A percentile compares a stretch with the other conserved stretches of the same genome.
These are phyloP conservation scores for Umbelopsis sp. DNA, from an alignment of 371 early-diverging fungal genomes.

Conservation along the genomic window DNA sequence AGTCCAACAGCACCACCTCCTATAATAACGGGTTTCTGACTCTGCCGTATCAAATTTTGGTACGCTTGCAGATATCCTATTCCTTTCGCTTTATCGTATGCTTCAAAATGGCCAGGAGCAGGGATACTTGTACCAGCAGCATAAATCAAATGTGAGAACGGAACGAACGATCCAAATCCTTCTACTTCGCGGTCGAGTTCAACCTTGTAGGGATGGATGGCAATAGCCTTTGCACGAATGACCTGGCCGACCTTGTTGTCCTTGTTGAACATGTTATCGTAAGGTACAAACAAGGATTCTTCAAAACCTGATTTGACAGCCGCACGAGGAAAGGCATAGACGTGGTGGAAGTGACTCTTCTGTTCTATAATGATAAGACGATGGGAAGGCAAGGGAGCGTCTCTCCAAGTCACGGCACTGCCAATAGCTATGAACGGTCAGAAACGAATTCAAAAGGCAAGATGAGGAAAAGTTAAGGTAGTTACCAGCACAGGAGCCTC, in stretches of 20 bases:
- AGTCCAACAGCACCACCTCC: constrained; percentile 76
- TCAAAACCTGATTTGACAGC: constrained; percentile 62
- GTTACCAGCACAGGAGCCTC: constrained; percentile 56
- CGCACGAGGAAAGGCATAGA: constrained; percentile 70
- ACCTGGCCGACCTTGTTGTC: constrained; percentile 55
- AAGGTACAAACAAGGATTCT: constrained; percentile 63
- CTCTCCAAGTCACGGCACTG: constrained; percentile 36
- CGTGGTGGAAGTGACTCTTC: constrained; percentile 63
- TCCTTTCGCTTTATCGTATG: constrained; percentile 46
- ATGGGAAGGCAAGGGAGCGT: constrained; percentile 42
- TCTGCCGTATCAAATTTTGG: constrained; percentile 50
- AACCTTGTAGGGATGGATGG: constrained; percentile 52
- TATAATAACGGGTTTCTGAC: constrained; percentile 56
- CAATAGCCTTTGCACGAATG: constrained; percentile 51
- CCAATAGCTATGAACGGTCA: constrained; percentile 34
- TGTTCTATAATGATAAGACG: constrained; percentile 62
- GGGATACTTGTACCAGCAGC: constrained; percentile 59
- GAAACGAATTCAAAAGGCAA: background rate
- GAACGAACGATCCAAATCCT: constrained; percentile 50
- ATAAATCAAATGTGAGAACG: constrained; percentile 63
- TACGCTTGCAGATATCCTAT: constrained; percentile 46
- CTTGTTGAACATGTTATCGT: constrained; percentile 45
- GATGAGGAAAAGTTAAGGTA: background rate
- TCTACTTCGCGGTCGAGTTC: constrained; percentile 57
- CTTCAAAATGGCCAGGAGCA: constrained; percentile 50